Percentiles rank a stretch among this genome's conserved stretches.
phyloP scores from a whole-genome alignment of 345 rosid species.

The Alliaria petiolata region DNA sequence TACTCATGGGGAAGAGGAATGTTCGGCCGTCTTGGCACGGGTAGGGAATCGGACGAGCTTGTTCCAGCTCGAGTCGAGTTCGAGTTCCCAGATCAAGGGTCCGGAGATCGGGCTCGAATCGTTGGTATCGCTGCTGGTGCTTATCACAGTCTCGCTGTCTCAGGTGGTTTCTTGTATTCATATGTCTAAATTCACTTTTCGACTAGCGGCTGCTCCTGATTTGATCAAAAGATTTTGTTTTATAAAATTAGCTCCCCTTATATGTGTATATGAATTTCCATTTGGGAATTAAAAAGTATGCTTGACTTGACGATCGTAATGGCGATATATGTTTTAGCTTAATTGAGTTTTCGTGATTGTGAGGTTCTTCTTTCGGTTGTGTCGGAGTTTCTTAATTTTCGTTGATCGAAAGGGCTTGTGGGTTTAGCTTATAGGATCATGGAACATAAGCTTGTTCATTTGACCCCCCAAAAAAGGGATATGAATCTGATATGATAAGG shows the following conservation, averaged over 20 bases:
- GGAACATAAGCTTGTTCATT: background rate
- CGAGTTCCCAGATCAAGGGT: slow-evolving; percentile 15
- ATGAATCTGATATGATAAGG: background rate
- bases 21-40: slow-evolving; percentile 87
- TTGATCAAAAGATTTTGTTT: background rate
- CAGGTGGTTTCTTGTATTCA: slow-evolving; percentile 45
- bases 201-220: background rate
- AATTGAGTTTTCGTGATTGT: background rate
- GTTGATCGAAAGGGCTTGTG: background rate
- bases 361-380: background rate
- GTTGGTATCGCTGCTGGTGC: slow-evolving; percentile 80
- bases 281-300: background rate
- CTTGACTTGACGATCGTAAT: background rate
- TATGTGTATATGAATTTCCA: background rate
- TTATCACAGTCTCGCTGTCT: slow-evolving; percentile 84
- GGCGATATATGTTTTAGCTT: background rate
- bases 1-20: slow-evolving; percentile 94
- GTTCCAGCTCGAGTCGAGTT: slow-evolving; percentile 52
- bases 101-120: slow-evolving; percentile 41
- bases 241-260: background rate
- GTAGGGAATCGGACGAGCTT: slow-evolving; percentile 66
- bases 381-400: background rate
- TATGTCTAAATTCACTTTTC: background rate
- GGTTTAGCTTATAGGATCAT: background rate
- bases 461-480: too few relatives aligned